A percentile compares a stretch with the other conserved stretches of the same genome.
These are phyloP conservation scores for Clonostachys byssicola DNA, from an alignment of 2,329 filamentous ascomycete genomes.

Conservation along the genomic window DNA sequence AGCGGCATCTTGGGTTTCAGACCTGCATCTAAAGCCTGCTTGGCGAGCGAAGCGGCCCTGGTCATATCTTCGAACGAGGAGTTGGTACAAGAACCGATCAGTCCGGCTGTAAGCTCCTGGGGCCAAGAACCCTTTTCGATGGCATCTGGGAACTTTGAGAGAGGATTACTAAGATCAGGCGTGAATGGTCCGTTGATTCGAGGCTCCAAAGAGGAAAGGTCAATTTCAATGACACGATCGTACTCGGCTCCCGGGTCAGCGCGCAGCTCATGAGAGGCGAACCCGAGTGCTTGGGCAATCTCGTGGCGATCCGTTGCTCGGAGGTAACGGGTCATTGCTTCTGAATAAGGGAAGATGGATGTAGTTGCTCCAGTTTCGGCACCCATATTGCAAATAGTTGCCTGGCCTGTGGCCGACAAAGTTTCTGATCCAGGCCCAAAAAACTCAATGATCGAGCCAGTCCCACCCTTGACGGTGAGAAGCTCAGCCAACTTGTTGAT, in stretches of 20 bases:
- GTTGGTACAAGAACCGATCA: slow-evolving; percentile 1
- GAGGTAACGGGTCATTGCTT: slow-evolving; percentile 75
- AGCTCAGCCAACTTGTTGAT: slow-evolving; percentile 73
- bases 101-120: not conserved
- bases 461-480: slow-evolving; percentile 75
- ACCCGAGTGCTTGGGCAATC: slow-evolving; percentile 65
- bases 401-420: slow-evolving; percentile 70
- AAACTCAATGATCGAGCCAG: slow-evolving; percentile 65
- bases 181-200: slow-evolving; percentile 1
- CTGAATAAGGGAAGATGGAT: slow-evolving; percentile 75
- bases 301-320: slow-evolving; percentile 64
- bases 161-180: not conserved
- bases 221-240: not conserved
- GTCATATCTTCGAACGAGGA: not conserved
- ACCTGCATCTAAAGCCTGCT: slow-evolving; percentile 68
- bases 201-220: not conserved
- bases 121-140: not conserved
- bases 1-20: slow-evolving; percentile 71
- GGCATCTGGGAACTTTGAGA: not conserved
- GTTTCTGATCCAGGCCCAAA: slow-evolving; percentile 59
- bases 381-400: slow-evolving; percentile 53
- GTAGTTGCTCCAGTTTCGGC: slow-evolving; percentile 60
- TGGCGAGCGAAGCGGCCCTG: slow-evolving; percentile 67
- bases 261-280: slow-evolving; percentile 40
- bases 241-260: slow-evolving; percentile 56